Conservation (phyloP, 768 basidiomycete species). For the Asterophora parasitica region DNA sequence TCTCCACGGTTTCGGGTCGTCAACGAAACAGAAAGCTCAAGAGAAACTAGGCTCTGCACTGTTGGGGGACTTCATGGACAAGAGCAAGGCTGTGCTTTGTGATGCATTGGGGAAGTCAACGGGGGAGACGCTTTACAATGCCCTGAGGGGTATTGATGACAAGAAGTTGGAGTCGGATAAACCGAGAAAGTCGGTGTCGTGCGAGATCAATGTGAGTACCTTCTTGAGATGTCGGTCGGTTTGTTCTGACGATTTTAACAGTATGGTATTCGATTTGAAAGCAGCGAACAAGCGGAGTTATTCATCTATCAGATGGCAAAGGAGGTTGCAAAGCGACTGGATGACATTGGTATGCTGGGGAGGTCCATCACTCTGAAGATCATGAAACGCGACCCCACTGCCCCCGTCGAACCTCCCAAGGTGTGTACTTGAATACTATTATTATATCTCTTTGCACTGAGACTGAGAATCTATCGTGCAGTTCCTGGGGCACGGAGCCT, state of each 20-base stretch:
- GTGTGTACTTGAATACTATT: constrained; percentile 32
- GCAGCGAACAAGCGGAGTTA: constrained; percentile 70
- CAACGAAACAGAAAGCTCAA: constrained; percentile 69
- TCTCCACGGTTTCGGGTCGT: constrained; percentile 83
- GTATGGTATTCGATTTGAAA: constrained; percentile 95
- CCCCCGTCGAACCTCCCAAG: constrained; percentile 89
- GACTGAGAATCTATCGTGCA: constrained; percentile 22
- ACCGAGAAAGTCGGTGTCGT: constrained; percentile 85
- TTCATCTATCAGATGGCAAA: constrained; percentile 75
- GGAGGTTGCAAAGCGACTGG: constrained; percentile 71
- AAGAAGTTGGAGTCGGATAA: constrained; percentile 78
- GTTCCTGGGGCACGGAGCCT: constrained; percentile 91
- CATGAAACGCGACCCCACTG: constrained; percentile 80
- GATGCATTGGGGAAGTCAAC: constrained; percentile 73
- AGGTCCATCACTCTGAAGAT: constrained; percentile 80
- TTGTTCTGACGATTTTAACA: constrained; percentile 22
- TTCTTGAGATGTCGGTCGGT: background rate
- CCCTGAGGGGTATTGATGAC: constrained; percentile 79
- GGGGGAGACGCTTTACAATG: constrained; percentile 84
- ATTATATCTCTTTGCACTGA: background rate
- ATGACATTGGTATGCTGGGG: constrained; percentile 65
- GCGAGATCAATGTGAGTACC: constrained; percentile 84
- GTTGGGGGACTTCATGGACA: constrained; percentile 62
- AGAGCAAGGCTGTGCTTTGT: constrained; percentile 61
- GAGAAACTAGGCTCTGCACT: constrained; percentile 72